Evolutionary conservation across 1,284 basidiomycete genomes (phyloP), one percentile per base, ranked within the genome.

Genomic region (Vanrija humicola): DNA sequence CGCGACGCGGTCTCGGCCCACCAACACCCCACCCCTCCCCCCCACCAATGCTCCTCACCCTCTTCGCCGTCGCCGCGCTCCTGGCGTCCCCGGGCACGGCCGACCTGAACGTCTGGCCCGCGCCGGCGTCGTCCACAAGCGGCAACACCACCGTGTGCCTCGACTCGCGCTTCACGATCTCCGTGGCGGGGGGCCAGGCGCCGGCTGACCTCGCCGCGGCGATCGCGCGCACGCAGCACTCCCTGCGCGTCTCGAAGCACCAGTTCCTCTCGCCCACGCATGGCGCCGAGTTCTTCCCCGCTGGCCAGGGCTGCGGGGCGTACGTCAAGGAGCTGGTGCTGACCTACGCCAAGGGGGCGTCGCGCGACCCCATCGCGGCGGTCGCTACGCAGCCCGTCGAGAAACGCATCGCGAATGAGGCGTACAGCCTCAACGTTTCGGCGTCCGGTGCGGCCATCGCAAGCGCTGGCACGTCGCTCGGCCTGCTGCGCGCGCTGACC

Each of bases 401-500:
- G 43, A 58, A 59, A 14, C 52, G 66, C 6, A 29, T 43, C 5
- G 54, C 38, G 9, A 23, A 53, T 14, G 67, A 69, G 38, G 46
- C 50, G 15, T 69, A 67, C 50, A 43, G 16, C 14, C 61, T 69
- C 15, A 12, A 38, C 19, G 46, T 69, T 16, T 26, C 50, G 14
- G 43, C 26, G 9, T 14, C 15, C 0, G 57, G 57, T 14, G 23
- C 29, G 2, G 57, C 57, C 8, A 10, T 6, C 1, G 38, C 50
- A 0, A 21, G 26, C 10, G 54, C 40, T 0, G 28, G 25, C 19
- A 55, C 46, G 4, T 26, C 52, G 6, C 49, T 58, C 18, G 56
- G 52, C n/a, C 38, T 50, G n/a, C 83, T 86, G 54, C 80, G 92
- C 50, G 93, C 90, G 1, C 74, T 95, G 59, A 86, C 88, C 26